Conservation (phyloP, 2,329 filamentous ascomycete species). For the Parastagonospora nodorum region DNA sequence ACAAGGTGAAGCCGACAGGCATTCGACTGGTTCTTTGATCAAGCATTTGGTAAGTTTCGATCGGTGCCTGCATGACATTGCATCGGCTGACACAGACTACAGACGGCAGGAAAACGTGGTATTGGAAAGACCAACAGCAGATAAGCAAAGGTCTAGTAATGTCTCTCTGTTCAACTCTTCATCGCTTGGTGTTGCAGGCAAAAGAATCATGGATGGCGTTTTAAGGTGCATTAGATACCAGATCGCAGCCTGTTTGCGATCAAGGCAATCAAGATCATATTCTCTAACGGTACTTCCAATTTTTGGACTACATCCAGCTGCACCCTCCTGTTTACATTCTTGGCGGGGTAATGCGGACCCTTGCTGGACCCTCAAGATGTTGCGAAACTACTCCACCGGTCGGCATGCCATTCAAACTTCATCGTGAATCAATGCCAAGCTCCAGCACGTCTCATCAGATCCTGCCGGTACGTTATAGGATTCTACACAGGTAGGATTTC, state of each 20-base stretch:
- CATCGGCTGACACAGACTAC: conserved; percentile 18
- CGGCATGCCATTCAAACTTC: too few relatives aligned
- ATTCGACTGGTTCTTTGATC: conserved; percentile 76
- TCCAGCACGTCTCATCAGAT: too few relatives aligned
- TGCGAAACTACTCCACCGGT: too few relatives aligned
- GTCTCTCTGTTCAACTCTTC: conserved; percentile 12
- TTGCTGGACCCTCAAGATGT: too few relatives aligned
- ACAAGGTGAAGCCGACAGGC: conserved; percentile 95
- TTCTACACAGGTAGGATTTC: too few relatives aligned
- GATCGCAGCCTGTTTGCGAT: conserved; percentile 20
- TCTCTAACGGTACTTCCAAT: neutral
- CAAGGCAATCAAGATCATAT: conserved; percentile 27
- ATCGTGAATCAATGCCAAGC: too few relatives aligned
- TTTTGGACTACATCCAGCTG: neutral
- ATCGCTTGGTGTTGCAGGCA: conserved; percentile 17
- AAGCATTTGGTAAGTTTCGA: conserved; percentile 84
- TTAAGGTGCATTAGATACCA: conserved; percentile 41
- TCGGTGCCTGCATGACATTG: neutral
- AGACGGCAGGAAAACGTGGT: conserved; percentile 89
- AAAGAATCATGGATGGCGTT: conserved; percentile 36
- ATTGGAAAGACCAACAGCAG: conserved; percentile 82
- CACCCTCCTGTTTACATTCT: neutral
- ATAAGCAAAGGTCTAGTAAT: conserved; percentile 19
- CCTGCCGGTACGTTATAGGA: too few relatives aligned
- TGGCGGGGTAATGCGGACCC: too few relatives aligned